phyloP scores from a whole-genome alignment of 495 filamentous ascomycete species.

The Entonaema liquescens region DNA sequence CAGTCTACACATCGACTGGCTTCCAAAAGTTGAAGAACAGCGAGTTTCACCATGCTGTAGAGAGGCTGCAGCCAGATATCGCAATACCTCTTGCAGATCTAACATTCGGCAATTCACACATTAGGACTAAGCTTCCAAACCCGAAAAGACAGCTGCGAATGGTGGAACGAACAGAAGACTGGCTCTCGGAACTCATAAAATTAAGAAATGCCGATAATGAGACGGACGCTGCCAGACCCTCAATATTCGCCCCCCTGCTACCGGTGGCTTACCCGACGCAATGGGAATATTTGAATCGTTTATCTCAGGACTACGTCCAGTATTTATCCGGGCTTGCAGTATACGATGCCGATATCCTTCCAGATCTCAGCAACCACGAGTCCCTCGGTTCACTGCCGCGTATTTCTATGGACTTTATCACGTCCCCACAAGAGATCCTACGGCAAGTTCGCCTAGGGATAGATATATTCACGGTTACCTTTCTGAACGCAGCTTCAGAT shows the following conservation, averaged over 20 bases:
- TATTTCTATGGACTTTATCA: constrained; percentile 72
- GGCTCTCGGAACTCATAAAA: constrained; percentile 68
- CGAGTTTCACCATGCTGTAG: constrained; percentile 71
- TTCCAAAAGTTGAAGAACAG: constrained; percentile 73
- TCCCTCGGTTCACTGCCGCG: constrained; percentile 68
- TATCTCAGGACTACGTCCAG: constrained; percentile 60
- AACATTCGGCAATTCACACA: constrained; percentile 49
- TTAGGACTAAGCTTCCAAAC: constrained; percentile 57
- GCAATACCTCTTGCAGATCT: constrained; percentile 82
- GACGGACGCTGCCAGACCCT: constrained; percentile 44
- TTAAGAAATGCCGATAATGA: constrained; percentile 45
- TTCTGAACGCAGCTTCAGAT: constrained; percentile 78
- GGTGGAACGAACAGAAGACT: constrained; percentile 82
- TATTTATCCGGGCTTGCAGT: constrained; percentile 80
- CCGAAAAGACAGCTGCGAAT: constrained; percentile 80
- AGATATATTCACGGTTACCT: constrained; percentile 80
- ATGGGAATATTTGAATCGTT: constrained; percentile 74
- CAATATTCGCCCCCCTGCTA: constrained; percentile 82
- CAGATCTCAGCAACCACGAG: constrained; percentile 66
- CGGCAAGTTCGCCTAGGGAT: constrained; percentile 76
- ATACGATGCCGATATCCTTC: constrained; percentile 76
- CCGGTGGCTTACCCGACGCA: constrained; percentile 79
- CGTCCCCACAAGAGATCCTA: constrained; percentile 77
- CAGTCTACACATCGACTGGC: constrained; percentile 83
- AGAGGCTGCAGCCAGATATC: constrained; percentile 78